phyloP scores from a whole-genome alignment of 2,329 filamentous ascomycete genomes.

The Colletotrichum truncatum region DNA sequence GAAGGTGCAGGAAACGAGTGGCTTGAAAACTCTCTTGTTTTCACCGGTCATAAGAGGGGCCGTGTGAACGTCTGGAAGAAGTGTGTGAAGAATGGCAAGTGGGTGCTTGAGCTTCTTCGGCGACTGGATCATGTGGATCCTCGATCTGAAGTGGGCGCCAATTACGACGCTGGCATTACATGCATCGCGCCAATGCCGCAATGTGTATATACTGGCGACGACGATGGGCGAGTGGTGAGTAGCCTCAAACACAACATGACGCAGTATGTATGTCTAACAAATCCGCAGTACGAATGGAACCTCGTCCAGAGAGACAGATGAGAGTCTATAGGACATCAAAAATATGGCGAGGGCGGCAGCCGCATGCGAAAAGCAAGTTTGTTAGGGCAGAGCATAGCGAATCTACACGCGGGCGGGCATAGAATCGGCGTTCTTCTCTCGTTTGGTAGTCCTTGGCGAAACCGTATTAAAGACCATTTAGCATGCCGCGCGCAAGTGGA shows the following conservation, averaged over 20 bases:
- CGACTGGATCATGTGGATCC: conserved; percentile 82
- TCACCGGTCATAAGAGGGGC: conserved; percentile 87
- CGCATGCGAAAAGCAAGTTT: conserved; percentile 22
- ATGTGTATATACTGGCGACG: conserved; percentile 92
- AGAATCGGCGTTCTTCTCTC: conserved; percentile 21
- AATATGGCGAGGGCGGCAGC: not conserved
- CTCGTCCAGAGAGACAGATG: conserved; percentile 66
- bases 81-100: conserved; percentile 68
- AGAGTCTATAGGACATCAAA: conserved; percentile 43
- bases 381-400: conserved; percentile 30
- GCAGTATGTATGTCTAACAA: conserved; percentile 11
- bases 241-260: accelerated
- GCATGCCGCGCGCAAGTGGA: not conserved
- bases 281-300: conserved; percentile 69
- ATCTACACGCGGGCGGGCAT: conserved; percentile 11
- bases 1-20: conserved; percentile 92
- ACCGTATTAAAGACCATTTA: not conserved
- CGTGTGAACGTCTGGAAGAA: conserved; percentile 82
- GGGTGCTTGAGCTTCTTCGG: conserved; percentile 81
- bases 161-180: conserved; percentile 77
- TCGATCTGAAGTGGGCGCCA: conserved; percentile 66
- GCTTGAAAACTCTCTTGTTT: conserved; percentile 85
- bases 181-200: conserved; percentile 86
- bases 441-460: not conserved
- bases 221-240: conserved; percentile 85